A percentile compares a stretch with the other conserved stretches of the same genome.
Evolutionary conservation across 140 eudicot genomes (phyloP).

Genomic region (Anethum foeniculum): DNA sequence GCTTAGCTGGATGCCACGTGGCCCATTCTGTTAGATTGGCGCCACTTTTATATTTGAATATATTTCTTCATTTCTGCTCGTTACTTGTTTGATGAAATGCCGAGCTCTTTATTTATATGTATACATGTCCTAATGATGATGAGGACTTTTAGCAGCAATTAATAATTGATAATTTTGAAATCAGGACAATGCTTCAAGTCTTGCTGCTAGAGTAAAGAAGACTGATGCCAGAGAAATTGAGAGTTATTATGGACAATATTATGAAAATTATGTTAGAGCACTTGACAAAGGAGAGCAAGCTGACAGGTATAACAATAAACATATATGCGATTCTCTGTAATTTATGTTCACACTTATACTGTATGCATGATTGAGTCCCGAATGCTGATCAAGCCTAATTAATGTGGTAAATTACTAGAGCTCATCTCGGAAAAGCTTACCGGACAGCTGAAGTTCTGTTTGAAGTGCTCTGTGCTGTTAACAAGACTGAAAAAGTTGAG

Average conservation of each 20-base stretch:
- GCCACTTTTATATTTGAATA: too few species aligned
- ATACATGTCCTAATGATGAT: neutral
- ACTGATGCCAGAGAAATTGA: conserved; percentile 95
- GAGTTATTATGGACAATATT: conserved; percentile 56
- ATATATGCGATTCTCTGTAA: neutral
- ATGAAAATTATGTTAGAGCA: conserved; percentile 79
- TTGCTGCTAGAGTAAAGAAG: conserved; percentile 43
- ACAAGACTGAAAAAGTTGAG: conserved; percentile 90
- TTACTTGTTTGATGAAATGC: too few species aligned
- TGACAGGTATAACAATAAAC: conserved; percentile 42
- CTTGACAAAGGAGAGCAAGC: conserved; percentile 96
- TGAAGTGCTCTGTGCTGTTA: conserved; percentile 96
- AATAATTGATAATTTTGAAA: neutral
- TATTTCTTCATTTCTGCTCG: too few species aligned
- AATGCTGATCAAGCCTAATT: neutral
- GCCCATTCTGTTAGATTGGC: too few species aligned
- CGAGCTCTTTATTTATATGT: too few species aligned
- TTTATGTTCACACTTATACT: neutral
- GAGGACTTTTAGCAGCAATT: neutral
- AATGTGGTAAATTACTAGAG: conserved; percentile 25
- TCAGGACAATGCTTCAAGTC: conserved; percentile 19
- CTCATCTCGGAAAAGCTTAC: conserved; percentile 78
- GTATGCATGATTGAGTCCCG: neutral
- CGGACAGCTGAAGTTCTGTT: conserved; percentile 95
- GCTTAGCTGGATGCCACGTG: too few species aligned